phyloP scores from a whole-genome alignment of 2,329 filamentous ascomycete genomes.

The Ceratocystis ficicola region DNA sequence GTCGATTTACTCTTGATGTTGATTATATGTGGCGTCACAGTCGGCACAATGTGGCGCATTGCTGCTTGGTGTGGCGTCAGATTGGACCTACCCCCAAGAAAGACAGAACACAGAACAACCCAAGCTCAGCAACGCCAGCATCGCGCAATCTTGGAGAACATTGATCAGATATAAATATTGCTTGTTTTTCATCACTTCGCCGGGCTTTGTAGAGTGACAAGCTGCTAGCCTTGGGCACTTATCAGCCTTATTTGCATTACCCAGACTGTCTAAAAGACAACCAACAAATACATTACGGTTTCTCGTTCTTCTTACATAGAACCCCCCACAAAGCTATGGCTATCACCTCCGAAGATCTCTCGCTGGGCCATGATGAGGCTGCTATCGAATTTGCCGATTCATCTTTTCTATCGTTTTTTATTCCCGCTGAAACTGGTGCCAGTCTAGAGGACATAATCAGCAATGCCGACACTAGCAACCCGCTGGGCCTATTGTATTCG shows the following conservation, averaged over 20 bases:
- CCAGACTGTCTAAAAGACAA: neutral
- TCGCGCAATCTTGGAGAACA: neutral
- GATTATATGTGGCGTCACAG: neutral
- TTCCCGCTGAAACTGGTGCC: conserved; percentile 46
- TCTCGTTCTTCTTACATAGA: neutral
- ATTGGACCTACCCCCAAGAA: conserved; percentile 5
- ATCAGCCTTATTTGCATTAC: no score
- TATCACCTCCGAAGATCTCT: conserved; percentile 28
- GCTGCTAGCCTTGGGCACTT: no score
- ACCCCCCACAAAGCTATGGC: conserved; percentile 24
- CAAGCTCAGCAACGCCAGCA: neutral
- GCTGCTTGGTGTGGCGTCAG: conserved; percentile 1
- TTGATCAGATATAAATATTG: no score
- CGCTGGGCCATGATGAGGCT: conserved; percentile 25
- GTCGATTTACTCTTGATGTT: neutral
- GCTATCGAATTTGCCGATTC: conserved; percentile 42
- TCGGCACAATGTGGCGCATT: neutral
- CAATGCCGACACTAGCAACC: conserved; percentile 30
- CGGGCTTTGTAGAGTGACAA: no score
- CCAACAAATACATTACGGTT: neutral
- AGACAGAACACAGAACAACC: neutral
- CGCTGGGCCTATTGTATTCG: conserved; percentile 40
- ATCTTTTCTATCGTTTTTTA: conserved; percentile 48
- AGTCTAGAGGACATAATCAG: conserved; percentile 42
- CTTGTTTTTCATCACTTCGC: no score